Evolutionary conservation across 306 rosid genomes (phyloP), one percentile per base, ranked within the genome.

Genomic region (Oemleria cerasiformis): DNA sequence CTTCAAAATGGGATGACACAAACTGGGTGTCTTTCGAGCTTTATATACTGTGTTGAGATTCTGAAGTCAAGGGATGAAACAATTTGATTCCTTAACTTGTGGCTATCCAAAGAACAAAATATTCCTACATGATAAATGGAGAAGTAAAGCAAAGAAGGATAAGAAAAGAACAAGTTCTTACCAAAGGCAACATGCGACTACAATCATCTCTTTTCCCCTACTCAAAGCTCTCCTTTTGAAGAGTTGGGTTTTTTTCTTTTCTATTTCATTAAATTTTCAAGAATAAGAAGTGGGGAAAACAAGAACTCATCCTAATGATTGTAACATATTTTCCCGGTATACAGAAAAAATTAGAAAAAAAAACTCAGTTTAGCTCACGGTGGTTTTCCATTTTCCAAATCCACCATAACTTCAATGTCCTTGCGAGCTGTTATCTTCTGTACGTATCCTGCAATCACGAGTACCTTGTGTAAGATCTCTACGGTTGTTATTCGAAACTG

Each of bases 391-490:
- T 92, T 83, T 71, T 91, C 97, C 82, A 91, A 82, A 82, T 89
- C 96, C 82, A 86, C 95, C 98, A 89, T 91, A 23, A 91, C 78
- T 73, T 88, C 92, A 58, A 94, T 91, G 87, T 89, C 91, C 34
- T 81, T 86, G 59, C 96, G 94, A 77, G 96, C 80, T 53, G 97
- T 94, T 75, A 94, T 91, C 91, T 94, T 94, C 85, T 94, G 97
- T 80, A 91, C 98, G 30, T 88, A 94, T 72, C 98, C 98, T 94
- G 90, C 82, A 84, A 75, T 70, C 13, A 77, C 23, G 61, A 71
- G 73, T 70, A 82, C 40, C 21, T 2, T 4, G 21, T 40, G 74
- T 21, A 58, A 78, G 70, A 70, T 41, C 21, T 56, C 65, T 39
- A 54, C 12, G 17, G 42, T 41, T 14, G 48, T 61, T 16, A 36